Percentiles rank a stretch among this genome's conserved stretches.
Evolutionary conservation across 2,329 filamentous ascomycete species (phyloP).

Genomic region (Colletotrichum sp.): DNA sequence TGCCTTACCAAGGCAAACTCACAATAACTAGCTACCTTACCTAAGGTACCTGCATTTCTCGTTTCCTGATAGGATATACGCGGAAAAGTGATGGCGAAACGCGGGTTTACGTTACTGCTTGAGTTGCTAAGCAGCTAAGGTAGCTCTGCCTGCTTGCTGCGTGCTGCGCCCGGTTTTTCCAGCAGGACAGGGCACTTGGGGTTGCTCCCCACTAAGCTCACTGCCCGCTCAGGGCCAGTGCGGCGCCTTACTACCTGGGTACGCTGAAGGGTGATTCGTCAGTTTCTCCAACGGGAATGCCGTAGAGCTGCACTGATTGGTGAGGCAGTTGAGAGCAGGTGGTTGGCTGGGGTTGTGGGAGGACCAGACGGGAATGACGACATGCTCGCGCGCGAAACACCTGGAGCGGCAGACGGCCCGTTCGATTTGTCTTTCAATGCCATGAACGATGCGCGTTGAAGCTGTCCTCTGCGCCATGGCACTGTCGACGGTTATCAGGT

Average conservation of each 20-base stretch:
- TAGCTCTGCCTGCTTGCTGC: neutral
- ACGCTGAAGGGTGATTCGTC: neutral
- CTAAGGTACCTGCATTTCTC: neutral
- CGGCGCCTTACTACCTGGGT: neutral
- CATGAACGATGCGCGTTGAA: neutral
- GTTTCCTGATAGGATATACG: conserved; percentile 2
- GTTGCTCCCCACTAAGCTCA: neutral
- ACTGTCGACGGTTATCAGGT: neutral
- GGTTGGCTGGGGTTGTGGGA: neutral
- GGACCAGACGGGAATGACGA: neutral
- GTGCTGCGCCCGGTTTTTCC: conserved; percentile 15
- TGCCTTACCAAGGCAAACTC: neutral
- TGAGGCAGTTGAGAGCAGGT: neutral
- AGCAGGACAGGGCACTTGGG: neutral
- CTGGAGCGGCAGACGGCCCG: neutral
- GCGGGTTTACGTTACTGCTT: neutral
- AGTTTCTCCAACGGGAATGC: neutral
- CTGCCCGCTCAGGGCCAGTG: neutral
- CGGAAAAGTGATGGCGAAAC: neutral
- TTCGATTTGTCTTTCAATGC: neutral
- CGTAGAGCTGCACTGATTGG: neutral
- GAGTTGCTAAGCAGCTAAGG: neutral
- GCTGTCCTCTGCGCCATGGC: neutral
- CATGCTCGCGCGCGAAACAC: neutral
- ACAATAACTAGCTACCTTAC: neutral